Base-by-base conservation (phyloP, 1,139 yeast genomes). In the Saccharomyces uvarum region DNA sequence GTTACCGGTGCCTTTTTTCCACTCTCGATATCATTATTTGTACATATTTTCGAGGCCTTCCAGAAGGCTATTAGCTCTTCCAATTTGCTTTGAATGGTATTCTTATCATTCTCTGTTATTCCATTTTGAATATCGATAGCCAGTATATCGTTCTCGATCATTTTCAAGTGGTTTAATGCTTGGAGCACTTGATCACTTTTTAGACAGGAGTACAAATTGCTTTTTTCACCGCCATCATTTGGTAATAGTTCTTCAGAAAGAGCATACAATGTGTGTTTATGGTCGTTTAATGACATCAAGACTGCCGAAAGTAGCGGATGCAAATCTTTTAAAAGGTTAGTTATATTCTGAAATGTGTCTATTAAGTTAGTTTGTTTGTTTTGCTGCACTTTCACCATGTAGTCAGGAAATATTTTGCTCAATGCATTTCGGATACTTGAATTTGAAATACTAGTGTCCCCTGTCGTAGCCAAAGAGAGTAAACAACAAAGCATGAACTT, bases 401-500 rank as follows among this genome's bases (percentile, higher is more conserved):
- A 38, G 19, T 38, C 44, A 19, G 44, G 44, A 11, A 52, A 52
- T 11, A 52, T 44, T 28, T 49, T 52, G 19, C 33, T 49, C 5
- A 52, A 7, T 26, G 47, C 42, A 26, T 49, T 49, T 5, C 14
- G 11, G 9, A 27, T 27, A 4, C 13, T 8, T n/a, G 9, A 6
- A 26, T 31, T 32, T 11, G 27, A 14, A 3, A 13, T 1, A 4
- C 4, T 9, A 2, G 1, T 13, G 11, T 29, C 7, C 2, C 33
- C 47, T 13, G 38, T 11, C 19, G 26, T 32, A 16, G 49, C 41
- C 6, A 50, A 9, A 4, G 55, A 53, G 11, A 53, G 16, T 16
- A 53, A 41, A 49, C 63, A 59, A 53, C 68, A 64, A 13, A 67
- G 58, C 33, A 60, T 50, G 53, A 65, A 61, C 47, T 61, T 64